Evolutionary conservation across 2,329 filamentous ascomycete genomes (phyloP).

Genomic region (Cytospora chrysosperma): DNA sequence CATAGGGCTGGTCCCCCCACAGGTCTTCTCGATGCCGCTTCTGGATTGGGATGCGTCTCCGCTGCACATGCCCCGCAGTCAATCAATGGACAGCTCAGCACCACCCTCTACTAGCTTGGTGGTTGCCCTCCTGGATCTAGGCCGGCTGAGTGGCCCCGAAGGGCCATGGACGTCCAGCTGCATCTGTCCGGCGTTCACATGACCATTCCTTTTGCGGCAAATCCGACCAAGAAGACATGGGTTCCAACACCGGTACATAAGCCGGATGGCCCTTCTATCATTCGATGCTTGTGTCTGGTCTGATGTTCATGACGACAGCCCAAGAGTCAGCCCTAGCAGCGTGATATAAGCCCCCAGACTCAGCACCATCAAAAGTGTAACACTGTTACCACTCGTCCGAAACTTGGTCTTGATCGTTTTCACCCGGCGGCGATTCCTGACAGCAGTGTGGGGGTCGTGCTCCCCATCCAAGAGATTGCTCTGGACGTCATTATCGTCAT

Average conservation of each 20-base stretch:
- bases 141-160: constrained; percentile 9
- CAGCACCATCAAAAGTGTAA: constrained; percentile 55
- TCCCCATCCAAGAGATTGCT: background rate
- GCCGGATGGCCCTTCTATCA: background rate
- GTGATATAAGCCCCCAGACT: constrained; percentile 58
- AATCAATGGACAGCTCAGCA: constrained; percentile 11
- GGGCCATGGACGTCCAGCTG: constrained; percentile 16
- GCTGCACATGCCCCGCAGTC: constrained; percentile 16
- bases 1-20: constrained; percentile 4
- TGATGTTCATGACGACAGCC: constrained; percentile 32
- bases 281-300: background rate
- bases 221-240: background rate
- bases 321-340: constrained; percentile 56
- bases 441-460: constrained; percentile 20
- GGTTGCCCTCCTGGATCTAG: background rate
- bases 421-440: constrained; percentile 32
- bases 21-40: constrained; percentile 2
- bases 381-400: constrained; percentile 63
- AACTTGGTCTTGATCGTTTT: constrained; percentile 54
- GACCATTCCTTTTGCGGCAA: constrained; percentile 12
- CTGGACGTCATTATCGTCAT: constrained; percentile 25
- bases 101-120: constrained; percentile 13
- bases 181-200: constrained; percentile 19
- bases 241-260: background rate
- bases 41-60: constrained; percentile 10